Evolutionary conservation across 192 early-diverging fungal genomes (phyloP), one percentile per base, ranked within the genome.

Genomic region (Coemansia guatemalensis): DNA sequence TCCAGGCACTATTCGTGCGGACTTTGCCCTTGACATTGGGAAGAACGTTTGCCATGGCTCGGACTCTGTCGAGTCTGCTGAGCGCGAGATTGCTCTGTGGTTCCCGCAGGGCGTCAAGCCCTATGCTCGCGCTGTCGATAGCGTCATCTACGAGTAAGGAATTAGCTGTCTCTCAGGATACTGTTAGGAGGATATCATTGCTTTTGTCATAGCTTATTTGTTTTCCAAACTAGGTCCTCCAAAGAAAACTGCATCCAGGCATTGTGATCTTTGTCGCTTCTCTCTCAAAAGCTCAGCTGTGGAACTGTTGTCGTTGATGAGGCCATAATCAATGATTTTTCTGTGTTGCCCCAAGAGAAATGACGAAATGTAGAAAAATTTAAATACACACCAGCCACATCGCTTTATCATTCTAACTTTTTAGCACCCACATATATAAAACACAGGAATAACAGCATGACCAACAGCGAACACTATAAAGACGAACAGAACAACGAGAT

Each of bases 1-100:
- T 59, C 94, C 95, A 57, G 95, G 95, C 60, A 93, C 95, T 74
- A 97, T 97, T 84, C 93, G 95, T 83, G 95, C 92, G 60, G 95
- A 97, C 87, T 97, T 88, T 75, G 86, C 87, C 79, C 87, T 95
- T 56, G 91, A 93, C 56, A 88, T 84, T 52, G 88, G 88, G 30
- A 82, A 83, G 68, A 96, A 96, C 88, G 84, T 95, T 66, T 92
- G 90, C 89, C 94, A 96, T 83, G 94, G 94, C 60, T 92, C 90
- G 50, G 94, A 96, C 86, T 73, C 88, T 27, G 89, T 91, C 61
- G 93, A 93, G 83, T 83, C 82, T 64, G 94, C 94, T 49, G 87
- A 96, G 85, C 88, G 87, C 81, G 93, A 94, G 70, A 93, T 95
- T 60, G 85, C 73, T 41, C 78, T 94, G 75, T 91, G 92, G 92